phyloP scores from a whole-genome alignment of 257 asterid species.

The Echium plantagineum region DNA sequence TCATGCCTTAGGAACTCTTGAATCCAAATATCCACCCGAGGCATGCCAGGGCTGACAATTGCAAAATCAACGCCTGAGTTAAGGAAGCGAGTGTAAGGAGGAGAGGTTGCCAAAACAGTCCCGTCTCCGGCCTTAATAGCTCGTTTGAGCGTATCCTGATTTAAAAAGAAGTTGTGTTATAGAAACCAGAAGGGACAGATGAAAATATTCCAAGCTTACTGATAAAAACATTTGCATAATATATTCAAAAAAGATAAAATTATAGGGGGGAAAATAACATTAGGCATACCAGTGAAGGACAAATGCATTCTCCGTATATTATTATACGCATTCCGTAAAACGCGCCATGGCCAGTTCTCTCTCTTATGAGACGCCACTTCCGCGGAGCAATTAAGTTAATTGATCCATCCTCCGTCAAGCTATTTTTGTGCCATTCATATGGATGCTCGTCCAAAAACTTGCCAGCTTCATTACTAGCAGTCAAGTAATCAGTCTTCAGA shows the following conservation, averaged over 20 bases:
- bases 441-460: slow-evolving; percentile 60
- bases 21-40: slow-evolving; percentile 72
- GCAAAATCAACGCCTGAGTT: slow-evolving; percentile 63
- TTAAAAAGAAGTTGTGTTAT: slow-evolving; percentile 5
- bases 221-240: background rate
- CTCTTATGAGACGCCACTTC: slow-evolving; percentile 80
- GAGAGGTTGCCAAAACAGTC: slow-evolving; percentile 74
- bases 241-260: background rate
- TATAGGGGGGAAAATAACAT: background rate
- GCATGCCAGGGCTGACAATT: slow-evolving; percentile 63
- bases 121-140: slow-evolving; percentile 89
- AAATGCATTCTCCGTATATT: slow-evolving; percentile 79
- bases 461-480: slow-evolving; percentile 75
- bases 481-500: slow-evolving; percentile 72
- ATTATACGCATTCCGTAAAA: slow-evolving; percentile 70
- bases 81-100: slow-evolving; percentile 76
- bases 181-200: background rate
- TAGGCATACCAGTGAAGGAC: slow-evolving; percentile 72
- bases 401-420: slow-evolving; percentile 83
- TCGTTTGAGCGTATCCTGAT: slow-evolving; percentile 84
- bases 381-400: slow-evolving; percentile 91
- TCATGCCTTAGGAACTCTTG: slow-evolving; percentile 68
- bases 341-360: slow-evolving; percentile 88
- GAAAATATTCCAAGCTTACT: background rate
- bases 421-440: slow-evolving; percentile 70